These are phyloP conservation scores for Schizochytrium sp. DNA, from an alignment of 108 stramenopile genomes.

Conservation along the genomic window DNA sequence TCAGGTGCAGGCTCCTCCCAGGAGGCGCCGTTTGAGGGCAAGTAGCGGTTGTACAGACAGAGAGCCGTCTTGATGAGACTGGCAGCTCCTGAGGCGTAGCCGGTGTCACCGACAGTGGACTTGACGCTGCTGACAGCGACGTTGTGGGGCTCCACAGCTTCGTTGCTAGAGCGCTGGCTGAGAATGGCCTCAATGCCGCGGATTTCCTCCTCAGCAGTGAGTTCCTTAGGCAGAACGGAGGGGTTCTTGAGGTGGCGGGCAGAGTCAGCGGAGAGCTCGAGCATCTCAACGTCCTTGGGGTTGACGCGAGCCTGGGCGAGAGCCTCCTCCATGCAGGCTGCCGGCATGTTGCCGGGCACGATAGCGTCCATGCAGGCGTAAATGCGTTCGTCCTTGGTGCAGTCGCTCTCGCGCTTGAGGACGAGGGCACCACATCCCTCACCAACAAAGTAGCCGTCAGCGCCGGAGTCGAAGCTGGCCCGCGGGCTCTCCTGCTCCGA, in stretches of 20 bases:
- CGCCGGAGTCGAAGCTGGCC: slow-evolving; percentile 35
- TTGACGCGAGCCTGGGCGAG: slow-evolving; percentile 45
- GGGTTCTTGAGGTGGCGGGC: slow-evolving; percentile 9
- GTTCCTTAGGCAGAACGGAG: slow-evolving; percentile 33
- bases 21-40: slow-evolving; percentile 18
- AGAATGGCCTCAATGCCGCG: not conserved
- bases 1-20: not conserved
- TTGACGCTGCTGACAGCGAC: slow-evolving; percentile 18
- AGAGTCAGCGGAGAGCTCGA: slow-evolving; percentile 44
- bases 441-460: slow-evolving; percentile 32
- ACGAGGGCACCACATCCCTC: slow-evolving; percentile 24
- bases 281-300: slow-evolving; percentile 3
- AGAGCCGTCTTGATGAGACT: slow-evolving; percentile 29
- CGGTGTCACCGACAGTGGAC: slow-evolving; percentile 32
- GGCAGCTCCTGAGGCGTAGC: slow-evolving; percentile 28
- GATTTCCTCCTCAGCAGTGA: slow-evolving; percentile 38
- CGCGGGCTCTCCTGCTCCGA: not conserved
- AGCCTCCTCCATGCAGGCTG: slow-evolving; percentile 18
- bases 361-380: slow-evolving; percentile 41
- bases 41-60: slow-evolving; percentile 18
- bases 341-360: slow-evolving; percentile 24
- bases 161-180: not conserved
- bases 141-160: not conserved
- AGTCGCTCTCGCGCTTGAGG: slow-evolving; percentile 24
- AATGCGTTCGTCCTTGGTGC: slow-evolving; percentile 16